Evolutionary conservation across 257 asterid genomes (phyloP).

Genomic region (Gynochthodes officinalis): DNA sequence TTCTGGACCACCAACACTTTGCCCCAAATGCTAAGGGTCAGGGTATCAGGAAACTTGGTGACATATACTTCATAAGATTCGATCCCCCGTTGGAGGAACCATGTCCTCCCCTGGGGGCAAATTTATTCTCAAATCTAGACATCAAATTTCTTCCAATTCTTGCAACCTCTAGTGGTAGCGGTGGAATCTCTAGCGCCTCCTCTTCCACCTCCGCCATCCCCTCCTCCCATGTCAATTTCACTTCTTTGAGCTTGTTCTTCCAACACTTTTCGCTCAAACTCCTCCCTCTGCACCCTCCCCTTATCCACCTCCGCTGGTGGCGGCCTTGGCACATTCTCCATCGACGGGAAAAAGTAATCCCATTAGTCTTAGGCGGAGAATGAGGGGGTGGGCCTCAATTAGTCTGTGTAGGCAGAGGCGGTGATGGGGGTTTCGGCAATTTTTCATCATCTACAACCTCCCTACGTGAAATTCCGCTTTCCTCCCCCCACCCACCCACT

Average conservation of each 20-base stretch:
- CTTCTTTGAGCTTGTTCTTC: slow-evolving; percentile 48
- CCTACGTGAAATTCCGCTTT: slow-evolving; percentile 33
- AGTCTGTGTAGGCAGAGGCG: slow-evolving; percentile 17
- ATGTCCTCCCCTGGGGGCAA: no score
- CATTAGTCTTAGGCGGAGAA: slow-evolving; percentile 48
- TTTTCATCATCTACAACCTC: slow-evolving; percentile 37
- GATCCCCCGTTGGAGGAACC: no score
- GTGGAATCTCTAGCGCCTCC: slow-evolving; percentile 50
- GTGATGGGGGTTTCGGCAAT: slow-evolving; percentile 31
- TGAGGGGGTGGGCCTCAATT: slow-evolving; percentile 34
- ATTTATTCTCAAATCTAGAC: no score
- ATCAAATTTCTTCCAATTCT: no score
- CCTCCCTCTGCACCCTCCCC: slow-evolving; percentile 48
- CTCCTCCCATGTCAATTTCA: slow-evolving; percentile 29
- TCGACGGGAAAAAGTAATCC: slow-evolving; percentile 58
- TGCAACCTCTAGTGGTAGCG: no score
- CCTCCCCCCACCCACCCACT: no score
- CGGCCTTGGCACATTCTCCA: slow-evolving; percentile 58
- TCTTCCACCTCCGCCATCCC: slow-evolving; percentile 27
- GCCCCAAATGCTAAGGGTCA: no score
- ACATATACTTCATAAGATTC: no score
- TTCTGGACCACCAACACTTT: no score
- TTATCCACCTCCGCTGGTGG: slow-evolving; percentile 65
- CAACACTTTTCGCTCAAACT: slow-evolving; percentile 49
- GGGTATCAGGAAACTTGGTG: no score